A percentile compares a stretch with the other conserved stretches of the same genome.
Evolutionary conservation across 345 rosid species (phyloP).

Genomic region (Eutrema yunnanense): DNA sequence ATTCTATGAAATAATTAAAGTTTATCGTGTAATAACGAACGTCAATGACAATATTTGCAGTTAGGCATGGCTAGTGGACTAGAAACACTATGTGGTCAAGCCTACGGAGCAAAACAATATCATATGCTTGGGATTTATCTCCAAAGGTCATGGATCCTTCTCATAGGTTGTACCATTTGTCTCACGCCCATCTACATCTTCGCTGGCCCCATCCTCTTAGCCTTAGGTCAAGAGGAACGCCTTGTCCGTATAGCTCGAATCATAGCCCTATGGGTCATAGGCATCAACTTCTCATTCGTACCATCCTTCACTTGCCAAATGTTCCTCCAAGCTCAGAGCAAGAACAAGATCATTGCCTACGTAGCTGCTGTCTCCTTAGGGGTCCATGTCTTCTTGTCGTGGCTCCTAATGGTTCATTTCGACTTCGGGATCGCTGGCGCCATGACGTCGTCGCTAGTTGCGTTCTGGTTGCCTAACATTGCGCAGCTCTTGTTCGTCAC

Average conservation of each 20-base stretch:
- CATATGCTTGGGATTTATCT: conserved; percentile 78
- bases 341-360: conserved; percentile 30
- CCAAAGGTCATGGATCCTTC: conserved; percentile 72
- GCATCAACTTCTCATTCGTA: conserved; percentile 36
- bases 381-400: conserved; percentile 27
- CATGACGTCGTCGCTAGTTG: conserved; percentile 11
- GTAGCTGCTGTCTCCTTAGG: conserved; percentile 39
- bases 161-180: conserved; percentile 20
- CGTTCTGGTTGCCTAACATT: conserved; percentile 21
- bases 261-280: conserved; percentile 49
- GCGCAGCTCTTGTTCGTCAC: conserved; percentile 23
- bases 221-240: conserved; percentile 48
- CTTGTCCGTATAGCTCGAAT: conserved; percentile 37
- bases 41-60: conserved; percentile 28
- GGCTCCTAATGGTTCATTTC: conserved; percentile 23
- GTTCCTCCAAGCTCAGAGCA: conserved; percentile 31
- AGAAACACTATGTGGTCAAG: conserved; percentile 79
- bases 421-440: conserved; percentile 17
- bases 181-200: conserved; percentile 56
- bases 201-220: conserved; percentile 38
- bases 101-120: conserved; percentile 62
- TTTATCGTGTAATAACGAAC: background rate
- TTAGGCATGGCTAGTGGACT: conserved; percentile 74
- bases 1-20: background rate
- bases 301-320: conserved; percentile 28